Percentiles rank a stretch among this genome's conserved stretches.
Evolutionary conservation across 2,329 filamentous ascomycete species (phyloP).

Genomic region (Stagonosporopsis vannaccii): DNA sequence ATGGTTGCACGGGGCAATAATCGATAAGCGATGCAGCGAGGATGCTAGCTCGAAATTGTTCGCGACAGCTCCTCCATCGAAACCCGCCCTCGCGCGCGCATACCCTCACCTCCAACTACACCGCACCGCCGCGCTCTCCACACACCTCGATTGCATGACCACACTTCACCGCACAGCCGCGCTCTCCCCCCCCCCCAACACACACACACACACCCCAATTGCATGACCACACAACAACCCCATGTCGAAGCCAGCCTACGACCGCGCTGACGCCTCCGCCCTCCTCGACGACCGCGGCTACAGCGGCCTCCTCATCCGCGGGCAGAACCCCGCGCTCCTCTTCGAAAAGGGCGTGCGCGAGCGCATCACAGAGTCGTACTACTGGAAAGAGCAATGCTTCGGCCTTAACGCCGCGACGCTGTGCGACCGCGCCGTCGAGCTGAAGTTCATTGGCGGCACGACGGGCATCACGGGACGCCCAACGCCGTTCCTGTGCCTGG

Average conservation of each 20-base stretch:
- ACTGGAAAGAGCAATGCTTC: slow-evolving; percentile 99
- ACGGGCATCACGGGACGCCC: slow-evolving; percentile 85
- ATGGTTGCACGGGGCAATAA: slow-evolving; percentile 32
- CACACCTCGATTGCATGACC: too few relatives aligned
- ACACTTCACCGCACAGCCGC: neutral
- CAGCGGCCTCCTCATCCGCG: slow-evolving; percentile 77
- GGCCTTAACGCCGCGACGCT: slow-evolving; percentile 83
- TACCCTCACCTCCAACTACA: too few relatives aligned
- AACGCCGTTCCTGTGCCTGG: slow-evolving; percentile 90
- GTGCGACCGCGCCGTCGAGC: slow-evolving; percentile 86
- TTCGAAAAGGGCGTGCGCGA: slow-evolving; percentile 96
- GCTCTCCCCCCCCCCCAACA: too few relatives aligned
- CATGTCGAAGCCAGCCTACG: slow-evolving; percentile 55
- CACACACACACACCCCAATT: neutral
- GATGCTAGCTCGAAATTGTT: slow-evolving; percentile 23
- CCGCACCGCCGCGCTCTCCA: too few relatives aligned
- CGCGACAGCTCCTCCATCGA: slow-evolving; percentile 11
- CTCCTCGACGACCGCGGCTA: slow-evolving; percentile 92
- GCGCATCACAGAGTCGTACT: slow-evolving; percentile 93
- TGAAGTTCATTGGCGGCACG: slow-evolving; percentile 86
- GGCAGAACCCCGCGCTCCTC: slow-evolving; percentile 92
- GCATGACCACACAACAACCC: slow-evolving; percentile 6
- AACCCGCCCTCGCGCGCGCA: neutral
- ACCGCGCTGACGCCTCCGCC: slow-evolving; percentile 77
- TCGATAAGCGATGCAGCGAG: slow-evolving; percentile 33